phyloP scores from a whole-genome alignment of 805 yeast species.

The Nakazawaea molendinolei region DNA sequence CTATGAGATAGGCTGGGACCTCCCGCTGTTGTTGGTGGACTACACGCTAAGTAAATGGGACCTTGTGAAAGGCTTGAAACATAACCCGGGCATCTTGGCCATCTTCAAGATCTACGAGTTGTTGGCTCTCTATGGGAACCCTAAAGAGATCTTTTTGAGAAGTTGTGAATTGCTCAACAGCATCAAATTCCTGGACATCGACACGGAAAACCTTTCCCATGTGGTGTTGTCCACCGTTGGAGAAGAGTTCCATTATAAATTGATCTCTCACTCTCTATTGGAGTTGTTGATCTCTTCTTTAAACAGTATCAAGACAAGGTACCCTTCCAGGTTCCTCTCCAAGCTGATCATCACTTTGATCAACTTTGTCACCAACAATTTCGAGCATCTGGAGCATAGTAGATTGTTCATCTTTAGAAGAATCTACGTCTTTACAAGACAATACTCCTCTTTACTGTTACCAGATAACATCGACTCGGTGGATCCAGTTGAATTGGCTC shows the following conservation, averaged over 20 bases:
- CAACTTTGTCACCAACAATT: constrained; percentile 40
- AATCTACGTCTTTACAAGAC: constrained; percentile 55
- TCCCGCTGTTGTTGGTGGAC: constrained; percentile 61
- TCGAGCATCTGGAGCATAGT: constrained; percentile 20
- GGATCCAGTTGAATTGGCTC: constrained; percentile 32
- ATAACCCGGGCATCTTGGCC: constrained; percentile 28
- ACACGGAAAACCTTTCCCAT: not conserved
- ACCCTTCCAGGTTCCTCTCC: constrained; percentile 75
- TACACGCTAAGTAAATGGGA: constrained; percentile 39
- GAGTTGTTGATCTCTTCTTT: constrained; percentile 59
- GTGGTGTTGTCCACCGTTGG: constrained; percentile 4
- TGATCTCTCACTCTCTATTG: constrained; percentile 59
- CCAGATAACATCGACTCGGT: constrained; percentile 29
- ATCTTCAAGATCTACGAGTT: constrained; percentile 50
- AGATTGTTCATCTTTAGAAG: constrained; percentile 48
- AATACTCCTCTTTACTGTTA: constrained; percentile 40
- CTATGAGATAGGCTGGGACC: constrained; percentile 82
- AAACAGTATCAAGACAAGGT: constrained; percentile 55
- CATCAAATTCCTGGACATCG: constrained; percentile 23
- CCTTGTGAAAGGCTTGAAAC: constrained; percentile 23
- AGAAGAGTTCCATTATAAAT: constrained; percentile 26
- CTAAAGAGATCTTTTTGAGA: constrained; percentile 72
- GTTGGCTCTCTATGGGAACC: constrained; percentile 65
- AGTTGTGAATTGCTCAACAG: constrained; percentile 55
- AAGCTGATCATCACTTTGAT: constrained; percentile 58